Percentiles rank a stretch among this genome's conserved stretches.
Conservation (phyloP, 768 basidiomycete genomes). For the Amanita muscaria region DNA sequence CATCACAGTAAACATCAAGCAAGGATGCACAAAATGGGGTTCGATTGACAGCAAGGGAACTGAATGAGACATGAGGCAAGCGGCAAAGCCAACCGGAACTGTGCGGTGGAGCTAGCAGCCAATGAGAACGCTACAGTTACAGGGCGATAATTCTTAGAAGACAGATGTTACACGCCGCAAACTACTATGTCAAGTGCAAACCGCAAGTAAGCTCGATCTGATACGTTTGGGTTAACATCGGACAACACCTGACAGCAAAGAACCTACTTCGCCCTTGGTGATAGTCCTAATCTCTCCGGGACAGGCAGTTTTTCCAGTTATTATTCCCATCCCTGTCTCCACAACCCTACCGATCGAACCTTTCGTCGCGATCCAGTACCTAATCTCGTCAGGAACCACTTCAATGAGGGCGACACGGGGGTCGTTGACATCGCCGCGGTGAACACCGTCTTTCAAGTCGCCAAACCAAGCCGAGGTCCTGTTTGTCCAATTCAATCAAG, state of each 20-base stretch:
- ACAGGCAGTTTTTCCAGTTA: slow-evolving; percentile 52
- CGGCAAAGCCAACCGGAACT: no score
- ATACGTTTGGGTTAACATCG: neutral
- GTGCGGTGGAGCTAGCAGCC: no score
- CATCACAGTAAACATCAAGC: no score
- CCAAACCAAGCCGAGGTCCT: slow-evolving; percentile 77
- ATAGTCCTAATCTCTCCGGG: slow-evolving; percentile 78
- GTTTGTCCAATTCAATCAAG: neutral
- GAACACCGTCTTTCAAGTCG: slow-evolving; percentile 76
- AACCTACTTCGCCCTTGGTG: slow-evolving; percentile 58
- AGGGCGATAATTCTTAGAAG: no score
- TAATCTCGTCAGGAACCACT: slow-evolving; percentile 71
- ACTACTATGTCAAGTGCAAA: slow-evolving; percentile 23
- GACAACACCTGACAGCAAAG: neutral
- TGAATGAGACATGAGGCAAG: no score
- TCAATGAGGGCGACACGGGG: slow-evolving; percentile 76
- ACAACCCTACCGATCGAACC: slow-evolving; percentile 47
- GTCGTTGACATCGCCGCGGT: slow-evolving; percentile 73
- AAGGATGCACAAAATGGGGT: no score
- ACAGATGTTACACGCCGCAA: no score
- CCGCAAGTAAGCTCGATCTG: slow-evolving; percentile 39
- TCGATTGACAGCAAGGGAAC: no score
- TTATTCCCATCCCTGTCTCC: slow-evolving; percentile 49
- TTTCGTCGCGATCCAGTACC: slow-evolving; percentile 70
- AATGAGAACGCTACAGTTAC: neutral